Percentiles rank a stretch among this genome's conserved stretches.
These are phyloP conservation scores for Candida manassasensis DNA, from an alignment of 805 yeast species.

Conservation along the genomic window DNA sequence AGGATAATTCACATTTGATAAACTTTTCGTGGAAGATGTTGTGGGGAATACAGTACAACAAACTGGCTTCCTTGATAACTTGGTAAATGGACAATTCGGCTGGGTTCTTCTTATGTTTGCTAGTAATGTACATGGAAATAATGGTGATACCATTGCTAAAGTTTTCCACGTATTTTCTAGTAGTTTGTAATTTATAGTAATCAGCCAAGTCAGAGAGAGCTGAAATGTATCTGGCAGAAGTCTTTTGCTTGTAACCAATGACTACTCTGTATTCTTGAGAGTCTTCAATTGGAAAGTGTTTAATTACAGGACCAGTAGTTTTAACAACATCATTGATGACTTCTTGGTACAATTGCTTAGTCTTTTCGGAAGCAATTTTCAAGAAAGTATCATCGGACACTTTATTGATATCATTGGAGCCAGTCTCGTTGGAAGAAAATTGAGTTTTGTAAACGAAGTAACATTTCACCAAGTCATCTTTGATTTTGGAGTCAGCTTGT, in stretches of 20 bases:
- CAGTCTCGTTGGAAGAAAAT: slow-evolving; percentile 33
- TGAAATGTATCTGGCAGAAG: slow-evolving; percentile 82
- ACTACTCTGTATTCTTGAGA: slow-evolving; percentile 81
- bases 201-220: slow-evolving; percentile 83
- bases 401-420: slow-evolving; percentile 43
- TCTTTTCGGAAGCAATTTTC: slow-evolving; percentile 72
- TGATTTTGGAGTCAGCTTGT: slow-evolving; percentile 30
- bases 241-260: slow-evolving; percentile 79
- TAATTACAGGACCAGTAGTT: slow-evolving; percentile 90
- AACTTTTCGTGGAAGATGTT: slow-evolving; percentile 74
- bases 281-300: slow-evolving; percentile 74
- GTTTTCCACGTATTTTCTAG: slow-evolving; percentile 91
- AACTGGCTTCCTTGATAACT: slow-evolving; percentile 89
- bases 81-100: slow-evolving; percentile 79
- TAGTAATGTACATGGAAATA: slow-evolving; percentile 78
- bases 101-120: slow-evolving; percentile 47
- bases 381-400: slow-evolving; percentile 78
- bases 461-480: slow-evolving; percentile 54
- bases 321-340: slow-evolving; percentile 63
- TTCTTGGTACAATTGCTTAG: slow-evolving; percentile 70
- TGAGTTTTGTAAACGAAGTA: slow-evolving; percentile 77
- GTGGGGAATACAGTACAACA: slow-evolving; percentile 86
- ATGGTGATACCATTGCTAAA: slow-evolving; percentile 85
- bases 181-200: slow-evolving; percentile 78
- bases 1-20: slow-evolving; percentile 70